phyloP scores from a whole-genome alignment of 2,329 filamentous ascomycete genomes.

The Knoxdaviesia proteae region DNA sequence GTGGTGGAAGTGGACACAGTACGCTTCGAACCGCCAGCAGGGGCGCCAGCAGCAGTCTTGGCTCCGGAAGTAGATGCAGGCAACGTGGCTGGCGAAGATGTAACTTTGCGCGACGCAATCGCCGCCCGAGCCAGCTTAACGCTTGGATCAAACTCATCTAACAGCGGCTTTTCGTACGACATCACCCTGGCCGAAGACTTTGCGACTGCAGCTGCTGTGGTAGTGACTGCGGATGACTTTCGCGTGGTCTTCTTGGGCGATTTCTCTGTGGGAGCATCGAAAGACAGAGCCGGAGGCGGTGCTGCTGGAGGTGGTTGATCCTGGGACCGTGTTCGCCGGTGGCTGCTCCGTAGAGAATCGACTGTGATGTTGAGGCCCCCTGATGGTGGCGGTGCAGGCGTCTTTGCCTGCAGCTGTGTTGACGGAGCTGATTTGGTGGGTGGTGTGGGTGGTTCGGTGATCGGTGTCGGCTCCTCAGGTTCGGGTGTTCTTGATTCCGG shows the following conservation, averaged over 20 bases:
- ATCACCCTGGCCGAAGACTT: no score
- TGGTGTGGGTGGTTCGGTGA: background rate
- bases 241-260: no score
- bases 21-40: background rate
- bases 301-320: no score
- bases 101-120: background rate
- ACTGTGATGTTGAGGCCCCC: background rate
- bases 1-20: no score
- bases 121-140: slow-evolving; percentile 3
- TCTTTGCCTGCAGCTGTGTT: no score
- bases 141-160: background rate
- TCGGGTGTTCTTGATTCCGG: background rate
- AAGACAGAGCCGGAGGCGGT: no score
- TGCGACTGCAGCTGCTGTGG: background rate
- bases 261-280: no score
- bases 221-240: background rate
- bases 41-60: background rate
- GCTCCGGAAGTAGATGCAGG: no score
- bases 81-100: no score
- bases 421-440: background rate
- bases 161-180: no score
- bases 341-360: slow-evolving; percentile 1
- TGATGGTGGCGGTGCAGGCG: no score
- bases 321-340: background rate
- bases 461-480: background rate